Evolutionary conservation across 2,329 filamentous ascomycete species (phyloP), one percentile per base, ranked within the genome.

Genomic region (Aspergillus persii): DNA sequence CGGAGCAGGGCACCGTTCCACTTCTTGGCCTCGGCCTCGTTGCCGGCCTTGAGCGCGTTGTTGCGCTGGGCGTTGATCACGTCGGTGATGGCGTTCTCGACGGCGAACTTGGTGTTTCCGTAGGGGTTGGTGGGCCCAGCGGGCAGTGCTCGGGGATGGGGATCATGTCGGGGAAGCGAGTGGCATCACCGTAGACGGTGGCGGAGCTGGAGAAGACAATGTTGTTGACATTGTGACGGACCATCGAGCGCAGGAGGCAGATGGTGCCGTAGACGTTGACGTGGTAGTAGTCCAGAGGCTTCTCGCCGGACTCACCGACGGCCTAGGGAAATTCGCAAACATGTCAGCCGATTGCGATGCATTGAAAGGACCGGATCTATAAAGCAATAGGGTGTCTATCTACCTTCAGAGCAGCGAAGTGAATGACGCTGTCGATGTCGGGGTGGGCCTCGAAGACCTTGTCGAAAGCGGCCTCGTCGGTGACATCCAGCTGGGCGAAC

Each of bases 151-250:
- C 95, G 54, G 95, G 95, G 72, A 99, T 99, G 65, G 95, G 95
- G 66, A 99, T 99, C 95, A 99, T 99, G 84, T 96, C 89, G 68
- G 90, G 88, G 80, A 97, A 91, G 74, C 92, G 90, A 50, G 95
- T 98, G 56, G 94, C 95, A 78, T 99, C 96, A 74, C 95, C 95
- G 77, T 99, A 99, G 36, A 99, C 95, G 68, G 96, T 99, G 36
- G 95, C 95, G 1, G 93, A 97, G 63, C 92, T 97, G 61, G 94
- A 98, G 82, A 99, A 99, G 79, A 99, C 95, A 71, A 99, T 95
- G 83, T 96, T 98, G 79, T 86, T 86, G 68, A 99, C 93, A 78
- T 94, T 89, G 83, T 97, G 87, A 77, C 88, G 88, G 73, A 86
- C 84, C 92, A 99, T 98, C 71, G 88, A 88, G 65, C 88, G 85